These are phyloP conservation scores for Serpula lacrymans DNA, from an alignment of 768 basidiomycete genomes.

Conservation along the genomic window DNA sequence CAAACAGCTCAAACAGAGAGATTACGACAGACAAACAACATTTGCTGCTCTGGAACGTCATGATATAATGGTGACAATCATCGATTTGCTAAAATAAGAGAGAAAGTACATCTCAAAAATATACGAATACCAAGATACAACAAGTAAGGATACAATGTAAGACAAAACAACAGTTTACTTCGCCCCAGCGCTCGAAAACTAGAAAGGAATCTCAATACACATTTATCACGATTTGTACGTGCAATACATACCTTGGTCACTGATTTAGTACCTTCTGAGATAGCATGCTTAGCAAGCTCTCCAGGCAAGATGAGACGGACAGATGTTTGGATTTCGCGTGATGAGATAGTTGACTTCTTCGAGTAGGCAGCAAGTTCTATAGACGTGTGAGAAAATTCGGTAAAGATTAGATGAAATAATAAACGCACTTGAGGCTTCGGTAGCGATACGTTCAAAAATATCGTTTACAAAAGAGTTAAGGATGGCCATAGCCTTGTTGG, in stretches of 20 bases:
- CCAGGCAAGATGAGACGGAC: conserved; percentile 96
- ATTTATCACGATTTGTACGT: background rate
- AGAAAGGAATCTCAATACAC: conserved; percentile 14
- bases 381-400: background rate
- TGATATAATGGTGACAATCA: too few species aligned
- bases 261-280: conserved; percentile 89
- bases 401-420: conserved; percentile 3
- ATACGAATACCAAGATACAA: conserved; percentile 22
- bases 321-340: conserved; percentile 96
- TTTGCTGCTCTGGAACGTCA: too few species aligned
- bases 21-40: too few species aligned
- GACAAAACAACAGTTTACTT: conserved; percentile 41
- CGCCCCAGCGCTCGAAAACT: conserved; percentile 72
- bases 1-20: too few species aligned
- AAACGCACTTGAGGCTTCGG: conserved; percentile 80
- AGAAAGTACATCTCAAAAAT: conserved; percentile 7
- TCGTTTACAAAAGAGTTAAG: conserved; percentile 96
- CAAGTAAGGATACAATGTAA: conserved; percentile 24
- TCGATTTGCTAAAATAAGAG: conserved; percentile 2
- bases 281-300: conserved; percentile 76
- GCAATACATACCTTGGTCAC: conserved; percentile 69
- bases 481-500: conserved; percentile 98
- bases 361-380: conserved; percentile 94
- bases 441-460: conserved; percentile 91
- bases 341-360: conserved; percentile 98